phyloP scores from a whole-genome alignment of 2,329 filamentous ascomycete genomes.

The Exutisphaerella laricina region DNA sequence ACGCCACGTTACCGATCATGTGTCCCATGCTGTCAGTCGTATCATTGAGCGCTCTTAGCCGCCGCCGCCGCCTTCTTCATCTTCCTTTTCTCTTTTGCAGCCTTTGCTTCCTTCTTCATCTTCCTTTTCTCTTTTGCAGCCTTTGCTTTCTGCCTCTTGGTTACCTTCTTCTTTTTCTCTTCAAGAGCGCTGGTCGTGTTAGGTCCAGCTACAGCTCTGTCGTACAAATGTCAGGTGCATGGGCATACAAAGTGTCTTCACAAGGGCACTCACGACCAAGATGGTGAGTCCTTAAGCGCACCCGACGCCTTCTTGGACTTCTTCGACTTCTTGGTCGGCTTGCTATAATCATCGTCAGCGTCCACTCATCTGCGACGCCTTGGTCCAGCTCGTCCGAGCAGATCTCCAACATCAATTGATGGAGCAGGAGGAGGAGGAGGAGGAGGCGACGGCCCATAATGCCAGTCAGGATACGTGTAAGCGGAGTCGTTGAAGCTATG shows the following conservation, averaged over 20 bases:
- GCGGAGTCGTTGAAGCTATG: slow-evolving; percentile 1
- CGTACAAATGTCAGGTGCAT: neutral
- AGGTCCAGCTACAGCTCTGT: slow-evolving; percentile 2
- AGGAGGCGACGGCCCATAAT: neutral
- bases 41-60: too few species aligned
- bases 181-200: neutral
- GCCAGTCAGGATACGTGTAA: neutral
- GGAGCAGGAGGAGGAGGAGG: slow-evolving; percentile 1
- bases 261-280: slow-evolving; percentile 3
- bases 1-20: slow-evolving; percentile 9
- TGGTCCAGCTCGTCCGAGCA: neutral
- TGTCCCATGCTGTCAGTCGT: neutral
- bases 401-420: neutral
- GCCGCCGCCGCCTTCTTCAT: slow-evolving; percentile 3
- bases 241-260: neutral
- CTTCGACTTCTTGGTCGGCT: neutral
- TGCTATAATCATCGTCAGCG: neutral
- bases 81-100: slow-evolving; percentile 2
- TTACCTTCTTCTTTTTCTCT: neutral
- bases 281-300: too few species aligned
- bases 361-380: neutral
- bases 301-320: neutral
- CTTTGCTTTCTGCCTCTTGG: slow-evolving; percentile 7
- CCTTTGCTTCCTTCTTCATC: slow-evolving; percentile 5
- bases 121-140: neutral